These are phyloP conservation scores for Rutstroemia sp. DNA, from an alignment of 2,329 filamentous ascomycete genomes.

Conservation along the genomic window DNA sequence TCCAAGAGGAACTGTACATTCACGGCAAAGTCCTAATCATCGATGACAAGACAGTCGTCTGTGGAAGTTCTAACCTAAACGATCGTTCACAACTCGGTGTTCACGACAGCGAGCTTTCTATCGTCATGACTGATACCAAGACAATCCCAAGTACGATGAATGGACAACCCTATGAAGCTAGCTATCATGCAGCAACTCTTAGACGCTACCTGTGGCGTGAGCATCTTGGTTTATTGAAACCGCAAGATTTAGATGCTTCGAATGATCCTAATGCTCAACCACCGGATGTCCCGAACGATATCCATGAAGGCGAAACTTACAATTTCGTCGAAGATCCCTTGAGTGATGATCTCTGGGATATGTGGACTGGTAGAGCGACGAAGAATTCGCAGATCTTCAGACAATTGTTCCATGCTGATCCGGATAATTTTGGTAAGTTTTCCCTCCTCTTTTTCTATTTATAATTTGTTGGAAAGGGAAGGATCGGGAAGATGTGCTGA, in stretches of 20 bases:
- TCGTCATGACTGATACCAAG: conserved; percentile 81
- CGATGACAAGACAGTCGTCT: conserved; percentile 79
- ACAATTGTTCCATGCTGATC: conserved; percentile 81
- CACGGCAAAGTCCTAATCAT: conserved; percentile 87
- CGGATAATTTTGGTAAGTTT: conserved; percentile 68
- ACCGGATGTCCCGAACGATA: conserved; percentile 61
- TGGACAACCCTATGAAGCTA: conserved; percentile 67
- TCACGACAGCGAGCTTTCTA: conserved; percentile 85
- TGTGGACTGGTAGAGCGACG: conserved; percentile 62
- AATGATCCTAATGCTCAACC: conserved; percentile 68
- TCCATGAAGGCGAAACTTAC: conserved; percentile 53
- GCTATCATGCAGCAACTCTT: conserved; percentile 75
- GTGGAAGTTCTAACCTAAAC: conserved; percentile 85
- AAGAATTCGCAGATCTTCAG: conserved; percentile 69
- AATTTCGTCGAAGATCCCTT: conserved; percentile 66
- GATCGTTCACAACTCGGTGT: conserved; percentile 81
- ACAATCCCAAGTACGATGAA: conserved; percentile 68
- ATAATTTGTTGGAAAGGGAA: not conserved
- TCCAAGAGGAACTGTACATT: conserved; percentile 94
- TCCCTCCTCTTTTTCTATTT: not conserved
- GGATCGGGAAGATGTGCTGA: not conserved
- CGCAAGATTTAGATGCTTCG: conserved; percentile 61
- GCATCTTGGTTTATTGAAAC: conserved; percentile 73
- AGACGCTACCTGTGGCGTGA: conserved; percentile 83
- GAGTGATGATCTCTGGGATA: conserved; percentile 55